Base-by-base conservation (phyloP, 2,329 filamentous ascomycete genomes). In the Fusarium graminum region DNA sequence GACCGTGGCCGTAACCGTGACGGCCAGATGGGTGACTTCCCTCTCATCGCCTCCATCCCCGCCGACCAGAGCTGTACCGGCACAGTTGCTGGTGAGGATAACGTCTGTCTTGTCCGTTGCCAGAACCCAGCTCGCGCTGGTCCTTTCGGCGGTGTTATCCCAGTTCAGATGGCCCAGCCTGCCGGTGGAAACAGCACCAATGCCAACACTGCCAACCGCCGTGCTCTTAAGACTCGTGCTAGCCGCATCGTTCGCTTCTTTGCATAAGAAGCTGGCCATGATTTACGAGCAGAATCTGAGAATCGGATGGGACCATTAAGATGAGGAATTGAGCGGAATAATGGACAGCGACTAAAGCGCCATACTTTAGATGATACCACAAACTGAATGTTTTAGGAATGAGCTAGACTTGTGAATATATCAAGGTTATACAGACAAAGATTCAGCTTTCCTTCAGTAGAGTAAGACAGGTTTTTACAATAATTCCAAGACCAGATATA, bases 21-120 rank as follows among this genome's bases (percentile, higher is more conserved):
- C 2, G 55, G 55, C 7, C 10, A 60, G 28, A 42, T 43, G 55
- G 29, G 25, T 1, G 57, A 60, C 4, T 34, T 41, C 2, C 57
- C 57, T 40, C 55, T 60, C 0, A 55, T 60, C 4, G 57, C 57
- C 4, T 60, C 57, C 9, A 60, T 60, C 4, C 57, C 57, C 22
- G 39, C 55, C 1, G 28, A 16, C 0, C 57, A 60, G 13, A 34
- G 38, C 17, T 60, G 57, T 9, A 60, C 57, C 12, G 57, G 57
- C 12, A 17, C 57, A 6, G 39, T 60, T 5, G 57, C 57, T 3
- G 57, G 57, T 4, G 57, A 60, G 17, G 55, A 60, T 0, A 60
- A 60, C 4, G 32, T 60, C 2, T 60, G 57, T 4, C 57, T 60
- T 60, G 57, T 60, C 3, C 54, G 57, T 7, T 60, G 57, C 6